These are phyloP conservation scores for Hirschioporus abietinus DNA, from an alignment of 768 basidiomycete genomes.

Conservation along the genomic window DNA sequence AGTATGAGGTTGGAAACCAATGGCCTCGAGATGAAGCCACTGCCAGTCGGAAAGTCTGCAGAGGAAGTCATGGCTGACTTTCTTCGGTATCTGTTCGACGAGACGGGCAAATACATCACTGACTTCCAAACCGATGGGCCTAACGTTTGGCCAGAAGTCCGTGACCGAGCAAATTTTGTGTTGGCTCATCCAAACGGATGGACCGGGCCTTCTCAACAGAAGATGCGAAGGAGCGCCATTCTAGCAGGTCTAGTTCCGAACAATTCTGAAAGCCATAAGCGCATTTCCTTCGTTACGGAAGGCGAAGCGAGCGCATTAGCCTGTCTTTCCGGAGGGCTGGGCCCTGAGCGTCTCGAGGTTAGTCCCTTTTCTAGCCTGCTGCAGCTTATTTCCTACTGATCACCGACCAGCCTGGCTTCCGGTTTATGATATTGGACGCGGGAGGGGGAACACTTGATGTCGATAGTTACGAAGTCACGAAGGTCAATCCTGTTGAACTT, in stretches of 20 bases:
- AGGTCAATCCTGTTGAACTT: neutral
- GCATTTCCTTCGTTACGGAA: slow-evolving; percentile 44
- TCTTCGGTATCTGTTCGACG: slow-evolving; percentile 39
- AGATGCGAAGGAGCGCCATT: slow-evolving; percentile 40
- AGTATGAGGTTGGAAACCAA: slow-evolving; percentile 1
- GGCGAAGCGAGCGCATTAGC: slow-evolving; percentile 51
- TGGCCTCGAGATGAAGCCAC: slow-evolving; percentile 7
- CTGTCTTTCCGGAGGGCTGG: slow-evolving; percentile 34
- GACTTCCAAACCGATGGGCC: slow-evolving; percentile 39
- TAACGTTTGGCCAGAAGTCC: slow-evolving; percentile 2
- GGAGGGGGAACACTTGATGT: slow-evolving; percentile 73
- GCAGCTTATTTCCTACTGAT: neutral
- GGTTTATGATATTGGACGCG: slow-evolving; percentile 76
- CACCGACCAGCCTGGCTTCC: slow-evolving; percentile 36
- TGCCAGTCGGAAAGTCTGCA: slow-evolving; percentile 38
- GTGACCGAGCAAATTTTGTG: slow-evolving; percentile 31
- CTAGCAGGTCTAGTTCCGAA: slow-evolving; percentile 35
- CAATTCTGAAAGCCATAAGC: slow-evolving; percentile 28
- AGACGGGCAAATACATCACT: slow-evolving; percentile 37
- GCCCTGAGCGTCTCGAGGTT: slow-evolving; percentile 15
- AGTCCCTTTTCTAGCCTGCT: neutral
- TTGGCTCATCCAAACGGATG: slow-evolving; percentile 45
- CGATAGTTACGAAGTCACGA: slow-evolving; percentile 21
- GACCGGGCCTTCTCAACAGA: slow-evolving; percentile 38
- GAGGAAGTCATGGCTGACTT: slow-evolving; percentile 45